A percentile compares a stretch with the other conserved stretches of the same genome.
Evolutionary conservation across 164 flowering plant genomes (phyloP).

Genomic region (Vitis labrusca): DNA sequence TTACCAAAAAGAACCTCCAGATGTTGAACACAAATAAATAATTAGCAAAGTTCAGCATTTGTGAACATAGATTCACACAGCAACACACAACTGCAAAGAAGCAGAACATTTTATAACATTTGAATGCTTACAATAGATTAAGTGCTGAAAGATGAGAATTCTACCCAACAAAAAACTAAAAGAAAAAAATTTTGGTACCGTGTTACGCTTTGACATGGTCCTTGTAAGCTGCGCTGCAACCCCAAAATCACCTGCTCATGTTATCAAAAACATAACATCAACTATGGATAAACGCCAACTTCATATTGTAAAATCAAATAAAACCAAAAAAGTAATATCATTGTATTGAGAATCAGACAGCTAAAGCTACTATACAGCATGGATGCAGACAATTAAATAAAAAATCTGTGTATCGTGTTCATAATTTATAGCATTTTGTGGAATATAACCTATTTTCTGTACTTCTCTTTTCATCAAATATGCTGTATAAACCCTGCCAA

Average conservation of each 20-base stretch:
- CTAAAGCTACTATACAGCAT: too few species aligned
- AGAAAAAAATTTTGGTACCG: slow-evolving; percentile 47
- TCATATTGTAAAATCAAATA: not conserved
- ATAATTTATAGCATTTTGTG: too few species aligned
- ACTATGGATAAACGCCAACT: not conserved
- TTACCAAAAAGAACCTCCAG: slow-evolving; percentile 3
- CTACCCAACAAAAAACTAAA: not conserved
- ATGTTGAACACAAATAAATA: not conserved
- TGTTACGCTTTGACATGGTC: slow-evolving; percentile 99
- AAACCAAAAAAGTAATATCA: not conserved
- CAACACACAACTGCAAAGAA: not conserved
- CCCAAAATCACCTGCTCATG: slow-evolving; percentile 90
- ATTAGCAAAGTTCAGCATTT: too few species aligned
- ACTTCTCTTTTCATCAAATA: too few species aligned
- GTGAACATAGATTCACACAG: not conserved
- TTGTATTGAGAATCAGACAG: too few species aligned
- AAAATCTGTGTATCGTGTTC: too few species aligned
- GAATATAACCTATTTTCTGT: too few species aligned
- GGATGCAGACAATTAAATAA: too few species aligned
- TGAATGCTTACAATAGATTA: not conserved
- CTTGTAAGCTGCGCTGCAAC: slow-evolving; percentile 99
- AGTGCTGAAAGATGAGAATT: not conserved
- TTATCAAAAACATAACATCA: slow-evolving; percentile 1
- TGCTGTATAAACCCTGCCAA: too few species aligned
- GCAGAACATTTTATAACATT: not conserved